Evolutionary conservation across 2,329 filamentous ascomycete genomes (phyloP).

Genomic region (Gyromitra esculenta): DNA sequence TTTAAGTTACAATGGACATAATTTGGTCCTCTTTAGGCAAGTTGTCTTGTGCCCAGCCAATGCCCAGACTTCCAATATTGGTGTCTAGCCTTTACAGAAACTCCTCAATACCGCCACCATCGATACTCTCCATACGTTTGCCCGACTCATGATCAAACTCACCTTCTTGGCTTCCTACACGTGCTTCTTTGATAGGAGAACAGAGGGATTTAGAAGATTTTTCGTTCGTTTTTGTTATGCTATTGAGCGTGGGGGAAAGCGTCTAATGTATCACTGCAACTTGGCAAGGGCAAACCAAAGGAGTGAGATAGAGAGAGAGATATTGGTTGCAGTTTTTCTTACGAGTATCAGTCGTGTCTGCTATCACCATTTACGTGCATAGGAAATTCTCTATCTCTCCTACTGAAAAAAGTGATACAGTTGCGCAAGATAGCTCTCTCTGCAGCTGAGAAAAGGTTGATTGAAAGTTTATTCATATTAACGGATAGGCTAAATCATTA

Average conservation of each 20-base stretch:
- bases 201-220: not conserved
- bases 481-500: constrained; percentile 25
- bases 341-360: not conserved
- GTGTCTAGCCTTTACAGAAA: constrained; percentile 1
- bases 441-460: not conserved
- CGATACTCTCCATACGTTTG: constrained; percentile 2
- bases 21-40: constrained; percentile 12
- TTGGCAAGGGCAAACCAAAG: not conserved
- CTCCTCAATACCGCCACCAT: constrained; percentile 20
- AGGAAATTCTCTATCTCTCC: not conserved
- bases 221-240: not conserved
- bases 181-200: constrained; percentile 37
- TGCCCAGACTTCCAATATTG: not conserved
- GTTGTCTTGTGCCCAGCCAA: constrained; percentile 25
- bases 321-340: not conserved
- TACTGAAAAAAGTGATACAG: not conserved
- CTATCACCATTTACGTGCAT: not conserved
- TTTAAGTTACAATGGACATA: not conserved
- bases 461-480: constrained; percentile 1
- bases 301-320: not conserved
- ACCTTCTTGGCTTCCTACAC: constrained; percentile 28
- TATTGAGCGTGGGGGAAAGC: not conserved
- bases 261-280: not conserved
- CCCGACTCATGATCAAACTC: constrained; percentile 29
- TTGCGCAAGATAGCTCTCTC: not conserved